Percentiles rank a stretch among this genome's conserved stretches.
Evolutionary conservation across 2,329 filamentous ascomycete species (phyloP).

Genomic region (Phyllosticta citrichinensis): DNA sequence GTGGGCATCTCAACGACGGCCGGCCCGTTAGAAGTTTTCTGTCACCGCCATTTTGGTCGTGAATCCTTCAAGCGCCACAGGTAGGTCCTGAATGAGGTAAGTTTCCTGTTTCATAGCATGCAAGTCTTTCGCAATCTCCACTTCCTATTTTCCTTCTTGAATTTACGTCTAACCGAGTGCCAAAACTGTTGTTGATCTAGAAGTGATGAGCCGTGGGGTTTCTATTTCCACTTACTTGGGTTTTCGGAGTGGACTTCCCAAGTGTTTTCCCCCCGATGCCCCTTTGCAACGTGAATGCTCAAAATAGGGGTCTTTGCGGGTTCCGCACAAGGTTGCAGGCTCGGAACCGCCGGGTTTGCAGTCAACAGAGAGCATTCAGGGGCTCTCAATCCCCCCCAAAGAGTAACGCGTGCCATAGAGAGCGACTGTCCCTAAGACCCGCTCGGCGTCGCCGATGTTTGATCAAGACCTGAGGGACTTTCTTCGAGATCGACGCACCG

Average conservation of each 20-base stretch:
- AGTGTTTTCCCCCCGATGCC: not conserved
- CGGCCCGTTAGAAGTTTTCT: not conserved
- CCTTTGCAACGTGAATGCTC: not conserved
- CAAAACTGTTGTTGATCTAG: not conserved
- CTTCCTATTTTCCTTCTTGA: not conserved
- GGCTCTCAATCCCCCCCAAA: not conserved
- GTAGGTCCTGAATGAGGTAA: not conserved
- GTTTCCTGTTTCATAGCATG: not conserved
- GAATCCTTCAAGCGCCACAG: not conserved
- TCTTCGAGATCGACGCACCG: not conserved
- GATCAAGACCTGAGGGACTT: not conserved
- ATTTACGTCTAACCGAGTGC: not conserved
- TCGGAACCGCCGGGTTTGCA: not conserved
- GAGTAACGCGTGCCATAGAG: not conserved
- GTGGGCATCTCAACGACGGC: not conserved
- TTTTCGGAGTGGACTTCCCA: not conserved
- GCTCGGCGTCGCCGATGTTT: not conserved
- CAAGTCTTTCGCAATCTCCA: not conserved
- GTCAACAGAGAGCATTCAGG: not conserved
- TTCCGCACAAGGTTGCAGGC: not conserved
- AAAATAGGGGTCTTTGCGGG: not conserved
- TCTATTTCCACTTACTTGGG: not conserved
- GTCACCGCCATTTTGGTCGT: not conserved
- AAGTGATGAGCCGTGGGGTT: not conserved
- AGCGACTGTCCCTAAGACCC: not conserved